A percentile compares a stretch with the other conserved stretches of the same genome.
Conservation (phyloP, 1,284 basidiomycete species). For the Cutaneotrichosporon mucoides region DNA sequence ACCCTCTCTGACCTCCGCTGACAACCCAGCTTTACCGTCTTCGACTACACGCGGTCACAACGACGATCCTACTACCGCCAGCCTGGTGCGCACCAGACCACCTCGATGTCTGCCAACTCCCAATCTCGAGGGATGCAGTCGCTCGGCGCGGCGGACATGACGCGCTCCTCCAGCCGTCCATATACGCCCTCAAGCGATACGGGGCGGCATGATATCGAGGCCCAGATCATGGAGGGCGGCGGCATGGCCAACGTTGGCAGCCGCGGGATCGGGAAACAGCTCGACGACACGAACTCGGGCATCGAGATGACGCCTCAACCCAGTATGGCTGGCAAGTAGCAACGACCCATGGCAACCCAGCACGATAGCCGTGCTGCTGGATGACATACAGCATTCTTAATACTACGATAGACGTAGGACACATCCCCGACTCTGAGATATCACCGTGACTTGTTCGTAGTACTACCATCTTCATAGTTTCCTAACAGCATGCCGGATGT, state of each 20-base stretch:
- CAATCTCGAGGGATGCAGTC: slow-evolving; percentile 1
- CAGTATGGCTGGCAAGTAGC: neutral
- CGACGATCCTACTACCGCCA: slow-evolving; percentile 46
- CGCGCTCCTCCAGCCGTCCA: neutral
- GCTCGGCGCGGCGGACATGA: neutral
- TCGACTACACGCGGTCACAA: slow-evolving; percentile 45
- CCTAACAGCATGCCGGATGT: no score
- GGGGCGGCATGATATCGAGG: slow-evolving; percentile 33
- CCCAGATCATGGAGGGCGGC: slow-evolving; percentile 48
- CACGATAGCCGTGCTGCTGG: no score
- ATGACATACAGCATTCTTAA: no score
- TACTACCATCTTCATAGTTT: no score
- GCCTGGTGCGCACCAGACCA: slow-evolving; percentile 9
- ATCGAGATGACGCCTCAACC: slow-evolving; percentile 1
- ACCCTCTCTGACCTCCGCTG: neutral
- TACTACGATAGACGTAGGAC: no score
- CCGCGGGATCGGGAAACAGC: slow-evolving; percentile 20
- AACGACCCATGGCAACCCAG: neutral
- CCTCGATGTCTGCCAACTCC: slow-evolving; percentile 20
- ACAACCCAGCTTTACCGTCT: slow-evolving; percentile 45
- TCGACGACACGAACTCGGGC: slow-evolving; percentile 1
- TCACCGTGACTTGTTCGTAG: no score
- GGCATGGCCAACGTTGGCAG: slow-evolving; percentile 42
- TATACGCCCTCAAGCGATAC: slow-evolving; percentile 7
- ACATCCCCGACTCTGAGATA: no score